Conservation (phyloP, 2,329 filamentous ascomycete species). For the Colletotrichum abscissum region DNA sequence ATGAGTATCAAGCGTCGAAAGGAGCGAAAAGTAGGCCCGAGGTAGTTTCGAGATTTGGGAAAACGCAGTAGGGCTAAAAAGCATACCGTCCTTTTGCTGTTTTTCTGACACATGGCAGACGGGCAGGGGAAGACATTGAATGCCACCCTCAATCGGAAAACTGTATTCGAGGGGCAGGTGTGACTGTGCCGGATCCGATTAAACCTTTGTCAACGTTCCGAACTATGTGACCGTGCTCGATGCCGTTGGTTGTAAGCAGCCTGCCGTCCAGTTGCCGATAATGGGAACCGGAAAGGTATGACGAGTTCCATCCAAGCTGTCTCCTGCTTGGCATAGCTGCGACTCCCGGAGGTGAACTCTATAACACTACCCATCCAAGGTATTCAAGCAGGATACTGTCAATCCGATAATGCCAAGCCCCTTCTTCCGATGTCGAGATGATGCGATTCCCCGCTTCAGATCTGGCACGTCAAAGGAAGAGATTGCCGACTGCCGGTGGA, state of each 20-base stretch:
- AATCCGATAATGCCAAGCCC: neutral
- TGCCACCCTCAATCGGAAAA: neutral
- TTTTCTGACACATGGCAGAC: neutral
- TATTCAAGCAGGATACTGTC: neutral
- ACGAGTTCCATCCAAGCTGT: neutral
- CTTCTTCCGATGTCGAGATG: neutral
- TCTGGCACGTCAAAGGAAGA: neutral
- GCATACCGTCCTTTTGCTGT: neutral
- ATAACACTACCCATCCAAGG: neutral
- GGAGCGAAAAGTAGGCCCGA: constrained; percentile 8
- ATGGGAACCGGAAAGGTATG: neutral
- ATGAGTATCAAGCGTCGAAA: neutral
- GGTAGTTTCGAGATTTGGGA: constrained; percentile 17
- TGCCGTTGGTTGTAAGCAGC: neutral
- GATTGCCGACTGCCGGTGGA: neutral
- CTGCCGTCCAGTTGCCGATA: neutral
- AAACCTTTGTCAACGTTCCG: neutral
- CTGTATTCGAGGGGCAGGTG: neutral
- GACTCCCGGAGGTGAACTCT: neutral
- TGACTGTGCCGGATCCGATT: neutral
- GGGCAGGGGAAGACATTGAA: neutral
- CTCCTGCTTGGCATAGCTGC: neutral
- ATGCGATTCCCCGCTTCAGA: neutral
- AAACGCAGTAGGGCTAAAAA: neutral
- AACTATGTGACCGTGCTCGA: neutral